Evolutionary conservation across 441 rosid species (phyloP).

Genomic region (Pelargonium australe): DNA sequence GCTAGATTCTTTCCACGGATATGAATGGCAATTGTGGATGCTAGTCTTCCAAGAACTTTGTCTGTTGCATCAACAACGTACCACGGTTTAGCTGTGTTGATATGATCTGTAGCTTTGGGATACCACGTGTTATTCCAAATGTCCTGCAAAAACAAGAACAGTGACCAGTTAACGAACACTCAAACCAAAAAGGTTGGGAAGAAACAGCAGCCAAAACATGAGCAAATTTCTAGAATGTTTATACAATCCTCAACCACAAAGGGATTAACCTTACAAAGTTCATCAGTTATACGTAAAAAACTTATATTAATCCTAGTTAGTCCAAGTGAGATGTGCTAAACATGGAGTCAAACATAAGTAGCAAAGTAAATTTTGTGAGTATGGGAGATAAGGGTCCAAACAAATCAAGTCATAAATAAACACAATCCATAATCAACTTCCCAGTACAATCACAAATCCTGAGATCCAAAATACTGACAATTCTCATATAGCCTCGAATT

Average conservation of each 20-base stretch:
- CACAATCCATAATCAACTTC: too few species aligned
- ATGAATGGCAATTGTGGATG: conserved; percentile 75
- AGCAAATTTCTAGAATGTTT: background rate
- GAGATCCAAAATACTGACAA: background rate
- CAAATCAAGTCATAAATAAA: too few species aligned
- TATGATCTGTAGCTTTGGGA: conserved; percentile 82
- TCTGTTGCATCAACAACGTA: conserved; percentile 84
- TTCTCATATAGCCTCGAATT: background rate
- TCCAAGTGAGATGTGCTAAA: too few species aligned
- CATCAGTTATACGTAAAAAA: too few species aligned
- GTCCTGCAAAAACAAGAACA: conserved; percentile 42
- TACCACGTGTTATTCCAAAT: conserved; percentile 94
- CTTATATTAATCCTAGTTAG: too few species aligned
- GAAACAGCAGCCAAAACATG: background rate
- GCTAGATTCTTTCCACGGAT: conserved; percentile 90
- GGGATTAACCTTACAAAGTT: background rate
- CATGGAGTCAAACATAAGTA: too few species aligned
- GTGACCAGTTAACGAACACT: background rate
- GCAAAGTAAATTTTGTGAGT: too few species aligned
- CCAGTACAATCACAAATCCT: too few species aligned
- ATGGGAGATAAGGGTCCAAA: too few species aligned
- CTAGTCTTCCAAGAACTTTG: conserved; percentile 77
- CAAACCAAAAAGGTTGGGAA: background rate
- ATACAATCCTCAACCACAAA: background rate
- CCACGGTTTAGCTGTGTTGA: conserved; percentile 78